phyloP scores from a whole-genome alignment of 2,329 filamentous ascomycete genomes.

The Arthroderma sp. region DNA sequence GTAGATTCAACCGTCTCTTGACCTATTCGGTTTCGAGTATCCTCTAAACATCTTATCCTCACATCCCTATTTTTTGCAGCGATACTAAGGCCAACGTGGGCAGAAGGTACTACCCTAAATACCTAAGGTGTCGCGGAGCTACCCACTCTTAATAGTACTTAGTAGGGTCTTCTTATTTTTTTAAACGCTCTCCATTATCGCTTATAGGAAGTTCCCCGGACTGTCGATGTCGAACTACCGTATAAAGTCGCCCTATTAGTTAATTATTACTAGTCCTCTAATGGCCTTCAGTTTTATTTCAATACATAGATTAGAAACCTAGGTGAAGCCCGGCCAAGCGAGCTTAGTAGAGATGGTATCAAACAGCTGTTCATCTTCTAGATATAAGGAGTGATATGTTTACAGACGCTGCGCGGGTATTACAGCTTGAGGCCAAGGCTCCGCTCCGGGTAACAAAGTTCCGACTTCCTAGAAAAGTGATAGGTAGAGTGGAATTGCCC shows the following conservation, averaged over 20 bases:
- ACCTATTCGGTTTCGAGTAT: not conserved
- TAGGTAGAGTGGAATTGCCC: not conserved
- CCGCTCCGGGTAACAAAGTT: not conserved
- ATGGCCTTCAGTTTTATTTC: not conserved
- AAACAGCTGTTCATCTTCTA: slow-evolving; percentile 1
- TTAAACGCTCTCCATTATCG: slow-evolving; percentile 1
- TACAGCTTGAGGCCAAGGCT: not conserved
- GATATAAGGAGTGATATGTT: slow-evolving; percentile 1
- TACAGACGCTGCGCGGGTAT: not conserved
- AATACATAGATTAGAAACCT: not conserved
- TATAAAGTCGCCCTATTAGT: slow-evolving; percentile 13
- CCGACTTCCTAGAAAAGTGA: not conserved
- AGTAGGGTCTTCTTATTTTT: not conserved
- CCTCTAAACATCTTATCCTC: slow-evolving; percentile 7
- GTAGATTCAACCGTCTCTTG: not conserved
- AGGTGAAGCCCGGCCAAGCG: not conserved
- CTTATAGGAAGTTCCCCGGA: not conserved
- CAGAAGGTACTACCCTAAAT: not conserved
- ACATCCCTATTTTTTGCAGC: slow-evolving; percentile 5
- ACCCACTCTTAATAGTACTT: not conserved
- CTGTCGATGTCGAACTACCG: slow-evolving; percentile 7
- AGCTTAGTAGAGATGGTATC: not conserved
- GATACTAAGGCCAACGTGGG: slow-evolving; percentile 3
- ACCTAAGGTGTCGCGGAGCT: not conserved
- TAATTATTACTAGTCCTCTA: slow-evolving; percentile 16